Evolutionary conservation across 805 yeast genomes (phyloP), one percentile per base, ranked within the genome.

Genomic region (Nematodospora valgi): DNA sequence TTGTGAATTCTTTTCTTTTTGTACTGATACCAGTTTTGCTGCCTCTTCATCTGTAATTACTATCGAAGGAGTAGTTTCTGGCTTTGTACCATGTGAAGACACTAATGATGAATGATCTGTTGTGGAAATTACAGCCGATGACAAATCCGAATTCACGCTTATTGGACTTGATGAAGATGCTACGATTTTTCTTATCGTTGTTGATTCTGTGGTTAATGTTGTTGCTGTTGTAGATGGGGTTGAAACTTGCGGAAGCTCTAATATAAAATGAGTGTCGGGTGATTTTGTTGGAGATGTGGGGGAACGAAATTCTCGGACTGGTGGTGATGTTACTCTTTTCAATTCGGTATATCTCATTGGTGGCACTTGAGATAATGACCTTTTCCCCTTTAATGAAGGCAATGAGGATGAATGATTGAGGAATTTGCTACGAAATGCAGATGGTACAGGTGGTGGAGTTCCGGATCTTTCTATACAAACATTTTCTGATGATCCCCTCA

Each of bases 401-500:
- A 39, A 37, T 15, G 34, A 25, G 10, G 37, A 22, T 8, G 43
- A 35, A 33, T 39, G 43, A 14, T 38, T 34, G 4, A 38, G 16
- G 18, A 13, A 18, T 16, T 33, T 38, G 20, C 19, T 13, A n/a
- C 13, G 5, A n/a, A 13, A 23, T 12, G 29, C 13, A 14, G 6
- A 17, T 10, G 22, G 13, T 2, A 23, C 21, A 12, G 26, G 33
- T 23, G 39, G 39, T 17, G 35, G 34, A 5, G 38, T 35, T 11
- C 13, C 25, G 12, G 54, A 44, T 17, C 33, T 25, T 15, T 33
- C 37, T 8, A 27, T 6, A 17, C 6, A 3, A 17, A 33, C 22
- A 29, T 29, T 34, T 18, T 34, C 37, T 15, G 54, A 45, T 11
- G 58, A 51, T 3, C 41, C 35, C 36, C 67, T 68, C 40, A 72